phyloP scores from a whole-genome alignment of 768 basidiomycete genomes.

The Suillus alpinus region DNA sequence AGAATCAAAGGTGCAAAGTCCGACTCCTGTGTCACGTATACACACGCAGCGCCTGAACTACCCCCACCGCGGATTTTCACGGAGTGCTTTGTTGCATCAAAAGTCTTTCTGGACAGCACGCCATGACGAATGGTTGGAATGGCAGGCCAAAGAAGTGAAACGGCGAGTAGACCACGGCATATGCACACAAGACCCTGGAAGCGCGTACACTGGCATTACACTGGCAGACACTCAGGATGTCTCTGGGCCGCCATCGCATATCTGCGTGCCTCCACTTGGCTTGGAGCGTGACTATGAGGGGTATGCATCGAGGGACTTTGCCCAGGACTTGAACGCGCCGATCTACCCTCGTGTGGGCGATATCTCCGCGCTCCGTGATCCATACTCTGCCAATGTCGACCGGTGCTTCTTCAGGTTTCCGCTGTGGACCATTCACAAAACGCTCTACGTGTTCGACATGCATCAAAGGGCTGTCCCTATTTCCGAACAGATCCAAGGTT shows the following conservation, averaged over 20 bases:
- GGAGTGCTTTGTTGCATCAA: slow-evolving; percentile 53
- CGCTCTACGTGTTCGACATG: slow-evolving; percentile 61
- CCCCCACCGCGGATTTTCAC: slow-evolving; percentile 60
- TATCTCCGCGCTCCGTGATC: slow-evolving; percentile 54
- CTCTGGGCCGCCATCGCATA: slow-evolving; percentile 16
- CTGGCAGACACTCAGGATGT: neutral
- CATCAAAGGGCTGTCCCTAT: slow-evolving; percentile 27
- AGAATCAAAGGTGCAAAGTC: slow-evolving; percentile 1
- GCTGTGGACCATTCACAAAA: slow-evolving; percentile 66
- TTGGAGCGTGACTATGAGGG: slow-evolving; percentile 27
- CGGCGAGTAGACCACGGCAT: slow-evolving; percentile 8
- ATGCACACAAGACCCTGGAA: slow-evolving; percentile 4
- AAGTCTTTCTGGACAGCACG: slow-evolving; percentile 64
- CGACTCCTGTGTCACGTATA: slow-evolving; percentile 6
- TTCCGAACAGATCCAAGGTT: neutral
- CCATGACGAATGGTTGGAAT: slow-evolving; percentile 49
- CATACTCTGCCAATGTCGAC: slow-evolving; percentile 55
- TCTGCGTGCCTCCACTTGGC: slow-evolving; percentile 24
- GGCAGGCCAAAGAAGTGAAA: slow-evolving; percentile 18
- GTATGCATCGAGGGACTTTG: slow-evolving; percentile 5
- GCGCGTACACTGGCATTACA: slow-evolving; percentile 29
- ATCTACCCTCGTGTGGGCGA: slow-evolving; percentile 65
- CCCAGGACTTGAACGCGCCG: slow-evolving; percentile 22
- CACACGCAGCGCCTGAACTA: slow-evolving; percentile 41
- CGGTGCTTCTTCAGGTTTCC: slow-evolving; percentile 55